Base-by-base conservation (phyloP, 371 early-diverging fungal genomes). In the Paraphysoderma sedebokerense region DNA sequence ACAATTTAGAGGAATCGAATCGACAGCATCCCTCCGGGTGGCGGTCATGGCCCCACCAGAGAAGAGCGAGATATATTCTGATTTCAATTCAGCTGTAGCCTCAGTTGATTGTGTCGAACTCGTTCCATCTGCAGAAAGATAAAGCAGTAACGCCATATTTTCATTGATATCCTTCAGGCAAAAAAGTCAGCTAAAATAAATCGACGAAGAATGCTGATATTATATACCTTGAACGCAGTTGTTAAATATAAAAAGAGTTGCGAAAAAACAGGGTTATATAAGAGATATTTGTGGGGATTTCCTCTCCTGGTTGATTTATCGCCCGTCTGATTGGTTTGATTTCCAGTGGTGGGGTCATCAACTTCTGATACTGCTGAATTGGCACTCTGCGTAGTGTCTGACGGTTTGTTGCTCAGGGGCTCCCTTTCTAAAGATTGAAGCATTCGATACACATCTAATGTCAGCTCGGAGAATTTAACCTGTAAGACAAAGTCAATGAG, bases 401-500 rank as follows among this genome's bases (percentile, higher is more conserved):
- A 26, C 20, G 34, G 34, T 15, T 8, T 6, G 15, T 12, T 9
- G 26, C 23, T 24, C 11, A 11, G 15, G 3, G 80, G 76, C 51
- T 79, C 79, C n/a, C 78, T 59, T 58, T 81, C 97, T 2, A 97
- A 67, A 22, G 85, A 75, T 53, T 92, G 92, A 27, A 92, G 61
- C 55, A 97, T 85, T 24, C 91, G 77, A 63, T 85, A 92, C 91
- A 95, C 88, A 52, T 97, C 97, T 47, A 93, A 59, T 0, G 91
- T 90, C 35, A 95, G 65, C 57, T 95, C 93, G 0, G 91, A 87
- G 57, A 93, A 92, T 51, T 93, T 93, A 63, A 88, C 86, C 62
- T 81, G 42, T 17, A 20, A 5, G 24, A 12, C 20, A 5, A 35
- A 29, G 13, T 19, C 8, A 20, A 19, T 30, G 15, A 37, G 26